Base-by-base conservation (phyloP, 495 filamentous ascomycete genomes). In the Collariella sp. region DNA sequence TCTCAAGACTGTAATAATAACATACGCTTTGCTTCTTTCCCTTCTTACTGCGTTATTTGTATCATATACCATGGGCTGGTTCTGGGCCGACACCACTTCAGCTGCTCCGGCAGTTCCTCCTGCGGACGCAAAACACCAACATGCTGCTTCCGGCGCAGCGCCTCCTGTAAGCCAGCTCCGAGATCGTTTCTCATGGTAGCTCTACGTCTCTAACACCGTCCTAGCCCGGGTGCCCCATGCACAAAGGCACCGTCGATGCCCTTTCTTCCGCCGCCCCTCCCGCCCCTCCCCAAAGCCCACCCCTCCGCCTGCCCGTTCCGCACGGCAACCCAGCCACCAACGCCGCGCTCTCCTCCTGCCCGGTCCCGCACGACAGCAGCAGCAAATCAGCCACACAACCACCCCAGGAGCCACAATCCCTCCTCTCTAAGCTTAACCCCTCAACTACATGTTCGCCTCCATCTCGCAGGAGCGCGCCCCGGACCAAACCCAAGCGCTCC, bases 371-470 rank as follows among this genome's bases (percentile, higher is more conserved):
- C 24, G 51, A 66, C 57, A 50, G 49, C 35, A 24, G 56, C 64
- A 62, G 61, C 60, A 64, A 54, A 26, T 55, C 62, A 16, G 23
- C 64, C 57, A 40, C 60, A 35, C 36, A 56, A 15, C 46, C 16
- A 23, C n/a, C n/a, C n/a, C 41, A 65, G 62, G 42, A 67, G 64
- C n/a, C n/a, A n/a, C 33, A 78, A 13, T 75, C 73, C 2, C 73
- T 78, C 0, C 56, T 87, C 22, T 87, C 87, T 0, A 88, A 83
- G 63, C 73, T 95, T 47, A 96, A 97, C 63, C 91, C 91, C 71
- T 99, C 19, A 97, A 99, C 72, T 95, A 93, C 72, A 97, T 99
- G 94, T 94, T 93, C 62, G 73, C 81, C 5, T 80, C 81, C 42
- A 77, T 96, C 54, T 91, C 90, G 2, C 88, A 96, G 70, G 77